Base-by-base conservation (phyloP, 306 rosid species). In the Adenanthera pavonina region DNA sequence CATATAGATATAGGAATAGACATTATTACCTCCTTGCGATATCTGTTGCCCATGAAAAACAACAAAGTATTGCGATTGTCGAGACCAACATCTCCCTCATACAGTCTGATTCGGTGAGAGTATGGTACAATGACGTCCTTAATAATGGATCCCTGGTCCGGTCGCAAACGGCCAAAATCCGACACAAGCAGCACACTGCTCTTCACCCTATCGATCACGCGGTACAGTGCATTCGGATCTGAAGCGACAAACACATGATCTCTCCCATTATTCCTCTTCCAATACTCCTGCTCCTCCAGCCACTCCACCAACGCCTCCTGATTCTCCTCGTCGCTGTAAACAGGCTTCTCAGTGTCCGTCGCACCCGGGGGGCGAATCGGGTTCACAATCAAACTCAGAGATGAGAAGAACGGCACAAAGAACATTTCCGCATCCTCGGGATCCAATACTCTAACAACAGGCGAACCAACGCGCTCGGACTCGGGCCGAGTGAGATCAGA, bases 1-100 rank as follows among this genome's bases (percentile, higher is more conserved):
- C 51, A 12, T 1, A 38, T 14, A 78, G 16, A 53, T 20, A 0
- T 6, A 48, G 6, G 1, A 54, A 20, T 19, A 2, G 36, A 51
- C 15, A 61, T 43, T 34, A 74, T 34, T 84, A 95, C 99, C 97
- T 95, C 97, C 84, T 95, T 95, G 43, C 99, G 97, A 73, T 80
- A 93, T 13, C 99, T 91, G 78, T 90, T 90, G 54, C 99, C 99
- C 99, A 95, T 95, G 80, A 95, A 95, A 86, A 95, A 95, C 83
- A 94, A 64, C 90, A 93, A 83, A 0, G 96, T 90, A 7, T 70
- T 75, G 70, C 99, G 98, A 20, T 85, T 76, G 13, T 72, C 87
- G 35, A 92, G 61, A 13, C 91, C 84, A 0, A 90, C 75, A 4
- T 75, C 91, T 43, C 99, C 99, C 0, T 25, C 75, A 62, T 87